Base-by-base conservation (phyloP, 176 grass and related monocot species). In the Neostapfia colusana region DNA sequence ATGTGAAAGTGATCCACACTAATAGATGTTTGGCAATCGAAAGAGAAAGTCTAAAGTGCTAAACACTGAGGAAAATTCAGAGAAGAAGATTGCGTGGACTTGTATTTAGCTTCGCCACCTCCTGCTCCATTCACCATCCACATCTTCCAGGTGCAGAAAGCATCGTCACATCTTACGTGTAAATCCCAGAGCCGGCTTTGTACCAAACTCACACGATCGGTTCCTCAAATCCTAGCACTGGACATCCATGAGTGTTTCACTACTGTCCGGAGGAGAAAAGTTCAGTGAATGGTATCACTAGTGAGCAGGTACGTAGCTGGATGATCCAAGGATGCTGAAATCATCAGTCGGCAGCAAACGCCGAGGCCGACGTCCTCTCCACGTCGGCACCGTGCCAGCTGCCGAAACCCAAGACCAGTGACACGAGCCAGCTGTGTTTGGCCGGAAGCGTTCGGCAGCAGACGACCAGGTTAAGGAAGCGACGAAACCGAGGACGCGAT, bases 1-100 rank as follows among this genome's bases (percentile, higher is more conserved):
- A 15, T 71, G 86, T 56, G 70, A 70, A 63, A 84, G 76, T 63
- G 76, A 84, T 65, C 3, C 21, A 69, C 86, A 80, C 70, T 72
- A 35, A 70, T 62, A 65, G 38, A 80, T 88, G 76, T 80, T 84
- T 65, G 27, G 65, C 76, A 76, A 84, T 79, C 55, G 63, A 18
- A 23, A 38, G 54, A 74, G 59, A 41, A 74, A 63, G 69, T 34
- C 24, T 31, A 53, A 71, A 63, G 69, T 60, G 37, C 24, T 25
- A 28, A 7, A 44, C 62, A 83, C 85, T 3, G 26, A 79, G 49
- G 20, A 60, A 69, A 63, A 54, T 16, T 61, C 21, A 10, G 18
- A 37, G 23, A 68, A 48, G 13, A 73, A 36, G 49, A 51, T 16
- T 13, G 6, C 18, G 26, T 64, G 55, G 53, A 42, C 74, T 44